Base-by-base conservation (phyloP, 805 yeast genomes). In the Candida michaelii region DNA sequence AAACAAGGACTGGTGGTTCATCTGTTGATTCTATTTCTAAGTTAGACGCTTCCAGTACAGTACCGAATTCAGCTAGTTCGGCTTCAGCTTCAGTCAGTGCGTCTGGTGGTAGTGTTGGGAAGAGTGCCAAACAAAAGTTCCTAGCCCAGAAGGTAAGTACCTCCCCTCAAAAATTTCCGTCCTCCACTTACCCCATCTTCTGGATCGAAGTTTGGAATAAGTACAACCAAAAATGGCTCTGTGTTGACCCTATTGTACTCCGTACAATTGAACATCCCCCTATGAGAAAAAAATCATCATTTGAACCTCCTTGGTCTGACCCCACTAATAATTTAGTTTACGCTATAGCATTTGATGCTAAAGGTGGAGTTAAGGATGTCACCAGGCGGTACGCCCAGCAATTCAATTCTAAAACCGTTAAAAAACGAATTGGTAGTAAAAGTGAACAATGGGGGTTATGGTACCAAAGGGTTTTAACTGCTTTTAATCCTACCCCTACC, bases 151-250 rank as follows among this genome's bases (percentile, higher is more conserved):
- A n/a, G 7, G 32, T 12, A 12, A 10, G 33, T 3, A 4, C 11
- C 25, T 32, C 23, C 13, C 37, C 36, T 11, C 15, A 43, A 15
- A 30, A 43, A n/a, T 58, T 62, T 34, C 55, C 51, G 8, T 56
- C 57, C 14, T 60, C 69, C 2, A 46, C 43, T 7, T 83, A 69
- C 54, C 97, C 97, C 0, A 73, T 89, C 0, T 89, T 83, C 56
- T 93, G 99, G 99, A 82, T 82, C 16, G 99, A 93, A 59, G 96
- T 86, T 0, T 91, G 96, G 96, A 90, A 91, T 58, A 75, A 76
- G 39, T 78, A 74, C 44, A 64, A 79, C 4, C 74, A 80, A 45
- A 77, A 73, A 38, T 91, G 97, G 95, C 74, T 89, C n/a, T 79
- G 95, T 2, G 72, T 89, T 1, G 99, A 93, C 54, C 93, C 97